Conservation (phyloP, 2,329 filamentous ascomycete species). For the Aspergillus fischeri region DNA sequence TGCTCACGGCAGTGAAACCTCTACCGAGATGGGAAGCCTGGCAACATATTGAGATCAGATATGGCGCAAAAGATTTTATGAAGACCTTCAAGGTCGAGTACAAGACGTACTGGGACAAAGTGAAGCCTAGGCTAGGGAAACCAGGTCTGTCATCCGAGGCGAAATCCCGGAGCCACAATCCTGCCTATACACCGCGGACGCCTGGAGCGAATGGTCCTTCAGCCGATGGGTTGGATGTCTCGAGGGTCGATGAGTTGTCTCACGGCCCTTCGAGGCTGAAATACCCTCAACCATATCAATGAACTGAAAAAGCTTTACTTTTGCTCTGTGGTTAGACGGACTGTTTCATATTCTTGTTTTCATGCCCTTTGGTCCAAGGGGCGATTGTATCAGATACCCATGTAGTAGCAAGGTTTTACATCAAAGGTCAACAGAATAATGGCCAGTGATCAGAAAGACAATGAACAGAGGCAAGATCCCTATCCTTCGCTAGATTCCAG, state of each 20-base stretch:
- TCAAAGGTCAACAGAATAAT: not conserved
- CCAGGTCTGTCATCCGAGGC: not conserved
- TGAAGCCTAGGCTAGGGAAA: not conserved
- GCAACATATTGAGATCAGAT: conserved; percentile 23
- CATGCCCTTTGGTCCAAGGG: not conserved
- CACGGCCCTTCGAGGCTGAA: not conserved
- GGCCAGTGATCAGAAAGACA: not conserved
- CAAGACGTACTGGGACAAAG: conserved; percentile 9
- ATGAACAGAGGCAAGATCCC: not conserved
- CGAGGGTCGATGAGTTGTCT: not conserved
- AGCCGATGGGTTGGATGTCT: not conserved
- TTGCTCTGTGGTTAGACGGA: not conserved
- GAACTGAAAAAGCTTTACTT: not conserved
- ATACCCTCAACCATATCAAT: conserved; percentile 17
- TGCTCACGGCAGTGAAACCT: conserved; percentile 23
- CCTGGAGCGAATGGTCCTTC: conserved; percentile 1
- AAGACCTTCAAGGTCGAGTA: conserved; percentile 11
- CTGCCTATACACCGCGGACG: conserved; percentile 12
- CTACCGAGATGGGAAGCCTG: conserved; percentile 26
- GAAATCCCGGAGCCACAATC: not conserved
- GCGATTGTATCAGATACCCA: not conserved
- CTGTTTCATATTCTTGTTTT: not conserved
- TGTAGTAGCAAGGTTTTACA: not conserved
- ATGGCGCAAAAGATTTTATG: conserved; percentile 13
- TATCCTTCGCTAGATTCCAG: not conserved